Evolutionary conservation across 139 green algal species (phyloP).

Genomic region (Tetraselmis chui): DNA sequence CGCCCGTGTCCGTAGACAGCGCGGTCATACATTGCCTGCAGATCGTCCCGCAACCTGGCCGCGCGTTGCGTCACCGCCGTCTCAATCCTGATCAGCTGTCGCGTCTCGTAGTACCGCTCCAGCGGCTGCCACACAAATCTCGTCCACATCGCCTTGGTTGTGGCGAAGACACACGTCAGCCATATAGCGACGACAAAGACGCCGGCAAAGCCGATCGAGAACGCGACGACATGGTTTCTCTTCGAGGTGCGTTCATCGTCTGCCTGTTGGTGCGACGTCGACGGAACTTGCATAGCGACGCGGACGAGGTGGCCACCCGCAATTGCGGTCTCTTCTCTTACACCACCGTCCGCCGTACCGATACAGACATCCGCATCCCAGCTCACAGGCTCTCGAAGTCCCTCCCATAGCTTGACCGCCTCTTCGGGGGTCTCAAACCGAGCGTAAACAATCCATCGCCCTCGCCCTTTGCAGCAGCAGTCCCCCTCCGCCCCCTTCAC

Average conservation of each 20-base stretch:
- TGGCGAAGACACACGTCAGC: not conserved
- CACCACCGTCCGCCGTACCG: not conserved
- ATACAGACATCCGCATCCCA: not conserved
- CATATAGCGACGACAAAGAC: not conserved
- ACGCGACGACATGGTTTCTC: not conserved
- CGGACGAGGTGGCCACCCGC: not conserved
- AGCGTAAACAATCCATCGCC: not conserved
- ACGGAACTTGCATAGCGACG: too few species aligned
- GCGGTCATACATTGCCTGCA: not conserved
- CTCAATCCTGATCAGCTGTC: not conserved
- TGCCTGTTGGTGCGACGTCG: too few species aligned
- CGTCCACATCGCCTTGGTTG: not conserved
- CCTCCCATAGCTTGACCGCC: not conserved
- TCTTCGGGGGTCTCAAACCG: not conserved
- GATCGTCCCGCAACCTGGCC: not conserved
- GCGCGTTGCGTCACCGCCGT: not conserved
- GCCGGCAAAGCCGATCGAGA: not conserved
- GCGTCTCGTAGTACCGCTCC: not conserved
- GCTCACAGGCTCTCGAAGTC: not conserved
- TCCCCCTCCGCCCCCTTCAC: not conserved
- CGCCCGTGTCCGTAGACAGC: not conserved
- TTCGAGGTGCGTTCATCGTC: too few species aligned
- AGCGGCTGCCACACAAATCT: not conserved
- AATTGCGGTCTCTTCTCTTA: not conserved
- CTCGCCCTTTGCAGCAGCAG: not conserved